Base-by-base conservation (phyloP, 2,329 filamentous ascomycete species). In the Fusarium sp. region DNA sequence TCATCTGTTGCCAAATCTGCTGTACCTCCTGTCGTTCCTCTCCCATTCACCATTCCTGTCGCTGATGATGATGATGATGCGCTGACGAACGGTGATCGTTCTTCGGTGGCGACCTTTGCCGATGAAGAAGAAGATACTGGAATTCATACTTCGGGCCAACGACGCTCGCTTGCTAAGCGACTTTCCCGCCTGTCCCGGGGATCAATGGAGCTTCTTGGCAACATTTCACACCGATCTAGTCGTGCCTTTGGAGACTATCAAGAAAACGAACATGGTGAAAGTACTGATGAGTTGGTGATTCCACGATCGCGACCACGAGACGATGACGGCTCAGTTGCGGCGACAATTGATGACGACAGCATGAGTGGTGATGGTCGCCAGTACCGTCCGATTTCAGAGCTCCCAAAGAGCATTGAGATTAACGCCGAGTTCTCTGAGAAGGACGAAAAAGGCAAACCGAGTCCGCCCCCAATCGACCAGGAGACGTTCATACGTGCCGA, bases 61-160 rank as follows among this genome's bases (percentile, higher is more conserved):
- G 82, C 84, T 18, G 82, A 85, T 5, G 82, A 62, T 15, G n/a
- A 86, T 18, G 82, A 85, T 3, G 82, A 85, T 9, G 79, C 83
- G 30, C 44, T 70, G 18, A 78, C 79, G 5, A 84, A 88, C 11
- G 85, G 86, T 22, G 86, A 88, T 26, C 83, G 87, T 34, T 94
- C 92, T 6, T 93, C 93, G 4, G 85, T 93, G 26, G 93, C 92
- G 7, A 93, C 93, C 0, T 87, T 92, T 76, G 91, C 92, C 22
- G 91, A 92, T 64, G 87, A 91, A 34, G 86, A 87, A 18, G 86
- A 87, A 17, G 86, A 87, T n/a, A 77, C 81, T 28, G 59, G 61
- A 15, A 42, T 68, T 60, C 48, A 79, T 71, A 52, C 74, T 62
- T 55, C 73, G 50, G 64, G 69, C 69, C 74, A 82, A 59, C 81